Evolutionary conservation across 768 basidiomycete genomes (phyloP).

Genomic region (Suillus placidus): DNA sequence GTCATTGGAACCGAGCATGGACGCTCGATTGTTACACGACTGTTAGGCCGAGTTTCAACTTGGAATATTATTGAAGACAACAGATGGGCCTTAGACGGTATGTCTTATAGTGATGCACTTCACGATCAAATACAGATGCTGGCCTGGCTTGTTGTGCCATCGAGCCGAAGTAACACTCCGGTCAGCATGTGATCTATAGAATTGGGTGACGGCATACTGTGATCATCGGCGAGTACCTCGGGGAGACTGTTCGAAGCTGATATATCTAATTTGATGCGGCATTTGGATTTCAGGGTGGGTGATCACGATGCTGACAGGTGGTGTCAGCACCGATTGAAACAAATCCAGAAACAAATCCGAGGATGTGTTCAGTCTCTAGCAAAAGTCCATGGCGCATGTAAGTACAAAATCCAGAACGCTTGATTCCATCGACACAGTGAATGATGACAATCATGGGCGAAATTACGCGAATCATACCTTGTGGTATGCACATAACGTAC

Average conservation of each 20-base stretch:
- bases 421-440: not conserved
- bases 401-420: not conserved
- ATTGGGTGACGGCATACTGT: not conserved
- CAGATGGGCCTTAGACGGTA: not conserved
- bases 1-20: not conserved
- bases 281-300: not conserved
- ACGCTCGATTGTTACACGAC: not conserved
- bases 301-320: not conserved
- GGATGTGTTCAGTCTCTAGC: not conserved
- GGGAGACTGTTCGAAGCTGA: not conserved
- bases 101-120: too few relatives aligned
- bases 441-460: not conserved
- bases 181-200: not conserved
- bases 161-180: not conserved
- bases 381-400: not conserved
- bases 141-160: not conserved
- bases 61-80: not conserved
- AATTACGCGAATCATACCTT: not conserved
- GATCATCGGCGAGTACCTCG: not conserved
- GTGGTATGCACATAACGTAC: not conserved
- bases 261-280: not conserved
- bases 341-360: not conserved
- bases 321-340: not conserved
- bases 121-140: too few relatives aligned
- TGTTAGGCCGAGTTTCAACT: not conserved